Base-by-base conservation (phyloP, 768 basidiomycete genomes). In the Clitopilus hobsonii region DNA sequence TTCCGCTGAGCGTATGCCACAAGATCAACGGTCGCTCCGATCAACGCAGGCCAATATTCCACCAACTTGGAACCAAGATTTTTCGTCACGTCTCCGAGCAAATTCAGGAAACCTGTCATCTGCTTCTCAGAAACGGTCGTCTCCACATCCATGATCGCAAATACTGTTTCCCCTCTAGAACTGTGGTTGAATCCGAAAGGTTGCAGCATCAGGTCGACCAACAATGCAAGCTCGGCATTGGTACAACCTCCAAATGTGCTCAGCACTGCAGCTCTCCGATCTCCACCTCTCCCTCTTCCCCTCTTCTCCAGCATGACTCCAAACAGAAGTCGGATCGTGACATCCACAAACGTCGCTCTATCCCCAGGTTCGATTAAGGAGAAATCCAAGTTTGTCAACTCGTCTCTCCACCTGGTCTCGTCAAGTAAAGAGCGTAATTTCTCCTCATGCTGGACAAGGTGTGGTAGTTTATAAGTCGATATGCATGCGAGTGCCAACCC, bases 391-490 rank as follows among this genome's bases (percentile, higher is more conserved):
- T 82, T 76, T 1, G 85, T 79, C 4, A 98, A 79, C 60, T 89
- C 85, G 63, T 98, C 96, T n/a, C 94, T 75, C 84, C 94, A 97
- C 48, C 88, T 74, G 6, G 85, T 86, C 48, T 93, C 89, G 57
- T 98, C 94, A 27, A 99, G 75, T 10, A 98, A 73, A 6, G 74
- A 74, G 8, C 78, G 75, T 22, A 98, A 69, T 10, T 79, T 77
- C n/a, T 88, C 84, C 58, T 88, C 82, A 61, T 86, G 79, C 0
- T 77, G 68, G 0, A 68, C 54, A 6, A 86, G 75, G 51, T 73
- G 71, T 0, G 86, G 79, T 0, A 80, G 78, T 63, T 92, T 94
- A 76, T 92, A 97, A 0, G 91, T 86, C 25, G 91, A 74, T 3
- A 98, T 60, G 63, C 94, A 97, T 1, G 81, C 78, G 2, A 98